phyloP scores from a whole-genome alignment of 441 rosid species.

The Aleurites moluccanus region DNA sequence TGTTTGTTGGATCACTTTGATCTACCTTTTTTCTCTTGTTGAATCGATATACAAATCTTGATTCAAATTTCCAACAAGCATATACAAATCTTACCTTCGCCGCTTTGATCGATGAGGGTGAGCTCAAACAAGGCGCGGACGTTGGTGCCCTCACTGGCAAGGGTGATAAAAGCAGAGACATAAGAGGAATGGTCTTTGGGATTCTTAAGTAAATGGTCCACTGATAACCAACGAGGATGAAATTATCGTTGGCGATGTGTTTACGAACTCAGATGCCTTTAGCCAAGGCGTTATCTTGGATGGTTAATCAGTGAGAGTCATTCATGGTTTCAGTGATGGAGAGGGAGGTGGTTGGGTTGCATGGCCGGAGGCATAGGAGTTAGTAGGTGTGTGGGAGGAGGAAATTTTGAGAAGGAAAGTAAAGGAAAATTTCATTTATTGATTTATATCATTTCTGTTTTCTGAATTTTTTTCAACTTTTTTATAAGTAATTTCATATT shows the following conservation, averaged over 20 bases:
- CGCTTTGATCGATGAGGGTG: slow-evolving; percentile 79
- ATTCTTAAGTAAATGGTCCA: slow-evolving; percentile 94
- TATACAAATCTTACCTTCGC: slow-evolving; percentile 71
- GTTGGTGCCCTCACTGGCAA: slow-evolving; percentile 94
- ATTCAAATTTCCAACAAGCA: no score
- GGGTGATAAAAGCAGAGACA: slow-evolving; percentile 88
- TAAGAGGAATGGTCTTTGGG: slow-evolving; percentile 78
- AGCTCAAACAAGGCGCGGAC: slow-evolving; percentile 87
- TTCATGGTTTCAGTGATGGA: no score
- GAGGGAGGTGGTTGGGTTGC: slow-evolving; percentile 69
- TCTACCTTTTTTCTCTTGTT: no score
- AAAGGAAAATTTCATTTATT: no score
- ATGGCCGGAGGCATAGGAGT: slow-evolving; percentile 20
- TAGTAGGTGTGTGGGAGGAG: not conserved
- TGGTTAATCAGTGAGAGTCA: slow-evolving; percentile 83
- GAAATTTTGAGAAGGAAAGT: not conserved
- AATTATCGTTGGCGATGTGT: slow-evolving; percentile 89
- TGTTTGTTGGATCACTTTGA: no score
- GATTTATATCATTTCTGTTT: no score
- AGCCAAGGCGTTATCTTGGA: slow-evolving; percentile 85
- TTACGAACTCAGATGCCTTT: slow-evolving; percentile 87
- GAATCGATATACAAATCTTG: no score
- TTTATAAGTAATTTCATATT: no score
- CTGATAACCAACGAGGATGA: slow-evolving; percentile 76
- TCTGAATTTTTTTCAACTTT: no score